Evolutionary conservation across 2,329 filamentous ascomycete genomes (phyloP), one percentile per base, ranked within the genome.

Genomic region (Calonectria leucothoes): DNA sequence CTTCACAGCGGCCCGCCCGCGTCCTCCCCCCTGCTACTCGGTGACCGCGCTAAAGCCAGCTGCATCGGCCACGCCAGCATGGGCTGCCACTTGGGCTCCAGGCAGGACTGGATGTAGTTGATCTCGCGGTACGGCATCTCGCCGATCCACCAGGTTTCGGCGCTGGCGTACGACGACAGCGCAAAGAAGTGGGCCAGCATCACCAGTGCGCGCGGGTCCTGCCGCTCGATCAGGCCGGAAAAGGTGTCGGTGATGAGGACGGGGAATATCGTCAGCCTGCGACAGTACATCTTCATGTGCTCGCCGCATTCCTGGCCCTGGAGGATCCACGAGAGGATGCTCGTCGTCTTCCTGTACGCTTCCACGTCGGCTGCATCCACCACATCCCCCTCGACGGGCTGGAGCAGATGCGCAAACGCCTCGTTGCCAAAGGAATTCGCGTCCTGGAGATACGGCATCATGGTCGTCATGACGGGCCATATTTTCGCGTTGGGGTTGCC

Each of bases 121-220:
- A 71, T 52, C 57, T 71, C 71, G 5, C 68, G 33, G 29, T n/a
- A 15, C 20, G 71, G 63, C 42, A 49, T 64, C 3, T 48, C 55
- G 0, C 74, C 73, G 12, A 80, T 49, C 74, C 74, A 75, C 70
- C 74, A 76, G 4, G 72, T 66, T 6, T 72, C 66, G n/a, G n/a
- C n/a, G 17, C 67, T 39, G 25, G 74, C 69, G 49, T 70, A 64
- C 15, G 70, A 73, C 8, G 73, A 70, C 31, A 77, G 64, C 20
- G 75, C 77, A 14, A 81, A 81, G 49, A 78, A 79, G 55, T 79
- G 77, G 11, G 77, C 79, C 52, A 81, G 71, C 49, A 81, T 70
- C 17, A 77, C 72, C n/a, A 81, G 68, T 4, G 78, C 76, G 14
- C 77, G 76, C 12, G 79, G 73, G 17, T 68, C 70, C 23, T 65